Evolutionary conservation across 768 basidiomycete species (phyloP).

Genomic region (Boletus bicolor): DNA sequence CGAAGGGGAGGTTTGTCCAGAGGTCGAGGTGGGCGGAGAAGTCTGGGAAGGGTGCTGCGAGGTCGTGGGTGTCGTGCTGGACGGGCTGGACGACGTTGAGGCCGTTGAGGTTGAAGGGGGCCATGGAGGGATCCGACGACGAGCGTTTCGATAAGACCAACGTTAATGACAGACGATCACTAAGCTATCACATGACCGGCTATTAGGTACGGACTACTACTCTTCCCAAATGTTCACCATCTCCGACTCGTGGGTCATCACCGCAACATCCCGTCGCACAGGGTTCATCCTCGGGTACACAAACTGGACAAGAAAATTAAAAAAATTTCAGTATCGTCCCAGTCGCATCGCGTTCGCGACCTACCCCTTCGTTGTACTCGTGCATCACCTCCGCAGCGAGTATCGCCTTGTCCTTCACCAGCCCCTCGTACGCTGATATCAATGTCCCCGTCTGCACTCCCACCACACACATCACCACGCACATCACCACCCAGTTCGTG

Average conservation of each 20-base stretch:
- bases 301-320: constrained; percentile 48
- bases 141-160: constrained; percentile 7
- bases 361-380: constrained; percentile 78
- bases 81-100: constrained; percentile 73
- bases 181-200: constrained; percentile 12
- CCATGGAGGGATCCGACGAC: constrained; percentile 37
- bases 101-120: constrained; percentile 66
- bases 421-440: constrained; percentile 46
- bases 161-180: background rate
- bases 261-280: constrained; percentile 70
- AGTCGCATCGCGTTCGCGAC: constrained; percentile 22
- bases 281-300: constrained; percentile 81
- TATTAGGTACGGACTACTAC: background rate
- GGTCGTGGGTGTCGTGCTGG: constrained; percentile 46
- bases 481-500: constrained; percentile 74
- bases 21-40: constrained; percentile 74
- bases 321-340: background rate
- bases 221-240: constrained; percentile 32
- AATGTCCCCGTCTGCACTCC: constrained; percentile 55
- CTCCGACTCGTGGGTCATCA: constrained; percentile 86
- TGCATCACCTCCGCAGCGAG: constrained; percentile 78
- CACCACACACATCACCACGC: constrained; percentile 63
- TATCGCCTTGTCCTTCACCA: constrained; percentile 73
- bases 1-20: constrained; percentile 81
- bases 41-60: constrained; percentile 67